Percentiles rank a stretch among this genome's conserved stretches.
Evolutionary conservation across 225 moss, liverwort and hornwort genomes (phyloP).

Genomic region (Pseudoscleropodium purum): DNA sequence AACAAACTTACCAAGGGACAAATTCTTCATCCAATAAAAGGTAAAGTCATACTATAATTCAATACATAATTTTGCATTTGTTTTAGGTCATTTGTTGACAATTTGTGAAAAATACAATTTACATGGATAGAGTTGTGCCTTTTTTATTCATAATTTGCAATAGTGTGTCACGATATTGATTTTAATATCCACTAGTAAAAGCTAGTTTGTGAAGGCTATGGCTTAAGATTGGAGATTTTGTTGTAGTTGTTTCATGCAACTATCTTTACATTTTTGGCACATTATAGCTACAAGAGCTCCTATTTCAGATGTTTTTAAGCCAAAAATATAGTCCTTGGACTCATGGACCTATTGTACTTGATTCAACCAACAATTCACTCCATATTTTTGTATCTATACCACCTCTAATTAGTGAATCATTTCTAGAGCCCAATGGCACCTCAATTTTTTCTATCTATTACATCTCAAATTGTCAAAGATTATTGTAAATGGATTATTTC

Average conservation of each 20-base stretch:
- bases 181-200: background rate
- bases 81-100: background rate
- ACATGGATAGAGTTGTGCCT: background rate
- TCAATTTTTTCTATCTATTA: background rate
- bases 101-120: background rate
- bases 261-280: background rate
- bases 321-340: background rate
- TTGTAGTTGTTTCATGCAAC: accelerated
- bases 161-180: accelerated
- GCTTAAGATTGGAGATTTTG: background rate
- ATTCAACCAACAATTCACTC: background rate
- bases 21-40: background rate
- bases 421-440: background rate
- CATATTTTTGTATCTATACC: background rate
- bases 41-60: background rate
- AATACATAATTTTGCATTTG: background rate
- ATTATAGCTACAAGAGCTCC: background rate
- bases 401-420: background rate
- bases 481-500: background rate
- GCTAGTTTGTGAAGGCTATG: background rate
- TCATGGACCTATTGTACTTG: accelerated
- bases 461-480: background rate
- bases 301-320: background rate
- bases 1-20: background rate
- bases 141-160: background rate